Conservation (phyloP, 352 stramenopile species). For the Globisporangium acanthophoron region DNA sequence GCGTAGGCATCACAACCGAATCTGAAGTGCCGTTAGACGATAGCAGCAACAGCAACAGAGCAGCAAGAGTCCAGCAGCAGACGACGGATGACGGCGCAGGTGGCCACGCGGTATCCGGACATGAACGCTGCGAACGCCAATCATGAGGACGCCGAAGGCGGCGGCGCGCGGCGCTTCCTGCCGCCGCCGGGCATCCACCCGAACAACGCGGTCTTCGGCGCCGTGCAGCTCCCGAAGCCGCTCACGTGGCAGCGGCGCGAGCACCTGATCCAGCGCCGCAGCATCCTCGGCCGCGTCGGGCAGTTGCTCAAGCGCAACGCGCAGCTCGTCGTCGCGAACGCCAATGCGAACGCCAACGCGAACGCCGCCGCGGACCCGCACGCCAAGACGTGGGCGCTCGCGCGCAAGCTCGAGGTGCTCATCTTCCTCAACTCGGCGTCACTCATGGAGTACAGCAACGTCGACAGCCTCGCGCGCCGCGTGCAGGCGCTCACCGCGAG, state of each 20-base stretch:
- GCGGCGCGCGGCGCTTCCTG: constrained; percentile 22
- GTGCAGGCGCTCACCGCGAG: constrained; percentile 73
- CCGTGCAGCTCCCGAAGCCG: constrained; percentile 57
- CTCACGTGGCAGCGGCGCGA: constrained; percentile 80
- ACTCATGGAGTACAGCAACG: constrained; percentile 75
- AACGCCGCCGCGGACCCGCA: constrained; percentile 5
- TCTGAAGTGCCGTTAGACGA: no score
- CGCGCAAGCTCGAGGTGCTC: constrained; percentile 77
- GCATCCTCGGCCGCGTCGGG: constrained; percentile 61
- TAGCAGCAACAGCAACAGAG: no score
- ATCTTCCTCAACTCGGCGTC: constrained; percentile 82
- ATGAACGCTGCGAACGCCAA: neutral
- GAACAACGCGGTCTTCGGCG: constrained; percentile 72
- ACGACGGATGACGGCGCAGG: constrained; percentile 5
- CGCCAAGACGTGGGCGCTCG: constrained; percentile 62
- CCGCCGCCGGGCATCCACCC: constrained; percentile 58
- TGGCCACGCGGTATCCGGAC: constrained; percentile 8
- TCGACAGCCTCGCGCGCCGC: constrained; percentile 68
- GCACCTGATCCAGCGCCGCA: constrained; percentile 59
- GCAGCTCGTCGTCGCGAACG: constrained; percentile 20
- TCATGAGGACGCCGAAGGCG: neutral
- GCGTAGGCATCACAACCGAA: no score
- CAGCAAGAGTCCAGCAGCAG: no score
- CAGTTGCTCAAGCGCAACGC: constrained; percentile 58
- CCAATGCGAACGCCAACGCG: neutral